These are phyloP conservation scores for Bacidia gigantensis DNA, from an alignment of 495 filamentous ascomycete genomes.

Conservation along the genomic window DNA sequence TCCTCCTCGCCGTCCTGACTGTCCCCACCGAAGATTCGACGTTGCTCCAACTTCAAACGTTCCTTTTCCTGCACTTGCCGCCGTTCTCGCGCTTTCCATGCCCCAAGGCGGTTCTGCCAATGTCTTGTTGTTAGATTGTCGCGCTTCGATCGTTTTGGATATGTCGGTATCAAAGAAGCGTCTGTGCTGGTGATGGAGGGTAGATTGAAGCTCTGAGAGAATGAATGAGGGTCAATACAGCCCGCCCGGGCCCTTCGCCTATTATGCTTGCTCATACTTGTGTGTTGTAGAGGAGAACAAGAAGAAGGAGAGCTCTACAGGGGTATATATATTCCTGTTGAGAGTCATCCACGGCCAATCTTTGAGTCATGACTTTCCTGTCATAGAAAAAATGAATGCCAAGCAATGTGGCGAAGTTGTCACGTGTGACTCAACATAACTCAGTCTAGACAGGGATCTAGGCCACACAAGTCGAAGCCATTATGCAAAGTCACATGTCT, in stretches of 20 bases:
- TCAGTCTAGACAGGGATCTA: too few relatives aligned
- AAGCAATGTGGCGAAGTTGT: too few relatives aligned
- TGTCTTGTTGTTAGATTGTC: constrained; percentile 10
- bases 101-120: constrained; percentile 16
- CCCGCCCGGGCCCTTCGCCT: constrained; percentile 12
- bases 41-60: constrained; percentile 10
- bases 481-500: too few relatives aligned
- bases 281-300: too few relatives aligned
- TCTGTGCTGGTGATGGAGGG: not conserved
- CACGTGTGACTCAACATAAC: too few relatives aligned
- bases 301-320: too few relatives aligned
- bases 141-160: not conserved
- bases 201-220: not conserved
- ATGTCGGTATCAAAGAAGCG: not conserved
- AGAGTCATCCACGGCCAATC: too few relatives aligned
- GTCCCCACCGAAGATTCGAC: constrained; percentile 18
- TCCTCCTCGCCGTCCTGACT: constrained; percentile 8
- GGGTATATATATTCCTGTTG: too few relatives aligned
- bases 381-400: too few relatives aligned
- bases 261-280: constrained; percentile 17
- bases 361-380: too few relatives aligned
- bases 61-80: constrained; percentile 14
- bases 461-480: too few relatives aligned
- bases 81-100: constrained; percentile 10
- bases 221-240: not conserved